Percentiles rank a stretch among this genome's conserved stretches.
phyloP scores from a whole-genome alignment of 129 eudicot genomes.

The Ambrosia trifida region DNA sequence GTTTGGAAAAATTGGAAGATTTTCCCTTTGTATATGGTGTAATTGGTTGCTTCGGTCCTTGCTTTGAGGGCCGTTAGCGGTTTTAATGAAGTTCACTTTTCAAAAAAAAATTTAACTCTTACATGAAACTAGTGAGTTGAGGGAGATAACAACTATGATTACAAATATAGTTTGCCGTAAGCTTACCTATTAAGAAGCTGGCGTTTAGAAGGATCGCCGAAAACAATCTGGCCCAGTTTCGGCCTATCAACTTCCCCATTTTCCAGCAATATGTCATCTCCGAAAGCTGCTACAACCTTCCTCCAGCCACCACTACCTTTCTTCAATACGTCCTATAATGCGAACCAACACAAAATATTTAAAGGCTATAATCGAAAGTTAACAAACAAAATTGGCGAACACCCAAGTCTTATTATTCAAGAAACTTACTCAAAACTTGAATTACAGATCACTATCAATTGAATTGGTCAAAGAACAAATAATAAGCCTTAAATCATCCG shows the following conservation, averaged over 20 bases:
- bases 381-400: too few relatives aligned
- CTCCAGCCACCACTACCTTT: slow-evolving; percentile 91
- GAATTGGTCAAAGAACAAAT: neutral
- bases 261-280: slow-evolving; percentile 72
- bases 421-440: too few relatives aligned
- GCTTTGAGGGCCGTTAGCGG: too few relatives aligned
- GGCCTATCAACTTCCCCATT: slow-evolving; percentile 91
- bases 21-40: too few relatives aligned
- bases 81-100: too few relatives aligned
- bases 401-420: too few relatives aligned
- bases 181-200: slow-evolving; percentile 87
- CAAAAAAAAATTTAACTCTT: neutral
- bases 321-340: slow-evolving; percentile 74
- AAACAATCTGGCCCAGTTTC: slow-evolving; percentile 84
- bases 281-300: slow-evolving; percentile 88
- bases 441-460: too few relatives aligned
- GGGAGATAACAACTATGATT: neutral
- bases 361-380: too few relatives aligned
- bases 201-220: slow-evolving; percentile 72
- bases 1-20: too few relatives aligned
- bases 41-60: too few relatives aligned
- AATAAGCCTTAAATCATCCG: neutral
- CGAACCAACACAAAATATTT: slow-evolving; percentile 7
- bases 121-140: neutral
- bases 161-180: neutral